These are phyloP conservation scores for Puccinellia tenuiflora DNA, from an alignment of 176 grass and related monocot species.

Conservation along the genomic window DNA sequence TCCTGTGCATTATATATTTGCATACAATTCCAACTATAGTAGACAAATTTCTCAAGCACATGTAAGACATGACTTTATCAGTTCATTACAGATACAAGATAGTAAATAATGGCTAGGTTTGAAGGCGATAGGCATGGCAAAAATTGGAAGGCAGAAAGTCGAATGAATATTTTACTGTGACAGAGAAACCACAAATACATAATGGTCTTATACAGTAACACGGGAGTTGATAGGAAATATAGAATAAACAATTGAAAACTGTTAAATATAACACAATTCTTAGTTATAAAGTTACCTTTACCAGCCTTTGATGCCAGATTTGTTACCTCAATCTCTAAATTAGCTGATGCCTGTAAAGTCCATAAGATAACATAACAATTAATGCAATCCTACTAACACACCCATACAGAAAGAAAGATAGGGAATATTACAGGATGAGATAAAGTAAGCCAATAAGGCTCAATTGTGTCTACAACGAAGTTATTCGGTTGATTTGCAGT, in stretches of 20 bases:
- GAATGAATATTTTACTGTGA: constrained; percentile 1
- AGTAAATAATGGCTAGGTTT: not conserved
- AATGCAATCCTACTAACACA: not conserved
- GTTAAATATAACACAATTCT: constrained; percentile 10
- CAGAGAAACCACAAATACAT: not conserved
- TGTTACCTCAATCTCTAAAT: constrained; percentile 97
- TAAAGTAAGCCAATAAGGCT: not conserved
- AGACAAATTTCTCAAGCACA: not conserved
- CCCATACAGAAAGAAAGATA: not conserved
- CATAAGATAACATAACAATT: not conserved
- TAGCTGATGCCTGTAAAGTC: constrained; percentile 70
- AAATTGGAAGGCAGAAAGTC: not conserved
- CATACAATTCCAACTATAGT: not conserved
- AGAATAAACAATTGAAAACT: not conserved
- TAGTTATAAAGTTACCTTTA: constrained; percentile 60
- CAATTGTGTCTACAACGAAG: not conserved
- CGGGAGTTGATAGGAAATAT: not conserved
- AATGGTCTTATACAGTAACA: not conserved
- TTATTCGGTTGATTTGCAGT: not conserved
- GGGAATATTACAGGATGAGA: not conserved
- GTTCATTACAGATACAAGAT: not conserved
- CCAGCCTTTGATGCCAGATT: constrained; percentile 91
- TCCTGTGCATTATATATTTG: not conserved
- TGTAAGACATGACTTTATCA: not conserved
- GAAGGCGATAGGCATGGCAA: not conserved